Percentiles rank a stretch among this genome's conserved stretches.
Conservation (phyloP, 2,329 filamentous ascomycete genomes). For the Penicillium janthinellum region DNA sequence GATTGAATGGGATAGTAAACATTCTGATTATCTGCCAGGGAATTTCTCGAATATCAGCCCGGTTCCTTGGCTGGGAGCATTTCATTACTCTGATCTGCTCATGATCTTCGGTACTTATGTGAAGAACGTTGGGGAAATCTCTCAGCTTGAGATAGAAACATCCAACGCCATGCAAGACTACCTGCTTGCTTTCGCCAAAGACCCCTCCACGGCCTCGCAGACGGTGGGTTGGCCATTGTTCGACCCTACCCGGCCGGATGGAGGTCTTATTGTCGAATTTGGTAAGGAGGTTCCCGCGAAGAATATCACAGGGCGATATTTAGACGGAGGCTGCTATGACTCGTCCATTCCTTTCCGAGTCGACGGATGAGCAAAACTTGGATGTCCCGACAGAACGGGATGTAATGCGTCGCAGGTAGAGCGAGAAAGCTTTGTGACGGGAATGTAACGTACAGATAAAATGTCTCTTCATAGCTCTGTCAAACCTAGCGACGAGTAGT, state of each 20-base stretch:
- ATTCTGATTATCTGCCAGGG: neutral
- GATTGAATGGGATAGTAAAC: neutral
- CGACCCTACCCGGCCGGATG: constrained; percentile 25
- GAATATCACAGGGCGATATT: constrained; percentile 6
- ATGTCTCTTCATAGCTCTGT: neutral
- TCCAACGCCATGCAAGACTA: constrained; percentile 28
- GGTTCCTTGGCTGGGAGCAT: constrained; percentile 46
- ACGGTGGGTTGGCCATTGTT: constrained; percentile 18
- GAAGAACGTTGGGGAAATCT: constrained; percentile 13
- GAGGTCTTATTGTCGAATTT: constrained; percentile 9
- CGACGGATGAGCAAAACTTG: neutral
- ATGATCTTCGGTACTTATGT: constrained; percentile 28
- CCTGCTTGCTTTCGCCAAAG: constrained; percentile 28
- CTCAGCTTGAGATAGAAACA: constrained; percentile 21
- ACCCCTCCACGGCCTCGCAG: constrained; percentile 7
- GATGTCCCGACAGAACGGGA: no score
- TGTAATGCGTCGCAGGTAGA: no score
- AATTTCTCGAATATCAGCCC: constrained; percentile 47
- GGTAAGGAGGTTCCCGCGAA: constrained; percentile 5
- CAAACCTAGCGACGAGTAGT: no score
- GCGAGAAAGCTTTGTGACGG: neutral
- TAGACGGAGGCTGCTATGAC: constrained; percentile 11
- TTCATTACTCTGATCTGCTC: constrained; percentile 37
- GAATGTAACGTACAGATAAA: neutral
- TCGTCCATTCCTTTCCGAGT: constrained; percentile 7